Conservation (phyloP, 208 protist genomes). For the Tritrichomonas foetus region DNA sequence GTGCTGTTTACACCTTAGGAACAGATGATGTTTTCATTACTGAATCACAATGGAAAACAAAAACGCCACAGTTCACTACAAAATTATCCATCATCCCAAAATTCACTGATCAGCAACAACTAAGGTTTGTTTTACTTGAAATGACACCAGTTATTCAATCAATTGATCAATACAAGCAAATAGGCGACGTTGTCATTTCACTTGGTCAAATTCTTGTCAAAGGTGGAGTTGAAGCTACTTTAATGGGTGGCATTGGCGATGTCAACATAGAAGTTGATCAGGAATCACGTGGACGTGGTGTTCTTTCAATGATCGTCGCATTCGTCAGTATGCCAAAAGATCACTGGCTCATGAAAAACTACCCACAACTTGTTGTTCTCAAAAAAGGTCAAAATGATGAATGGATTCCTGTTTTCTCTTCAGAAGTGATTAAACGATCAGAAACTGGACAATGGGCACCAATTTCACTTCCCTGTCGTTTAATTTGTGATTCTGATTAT, state of each 20-base stretch:
- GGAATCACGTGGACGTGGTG: not conserved
- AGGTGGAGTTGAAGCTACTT: not conserved
- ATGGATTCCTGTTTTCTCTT: not conserved
- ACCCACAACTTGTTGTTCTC: not conserved
- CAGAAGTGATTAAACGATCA: not conserved
- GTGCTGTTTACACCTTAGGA: not conserved
- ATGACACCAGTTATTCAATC: constrained; percentile 18
- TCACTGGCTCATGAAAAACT: constrained; percentile 26
- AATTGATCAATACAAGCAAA: constrained; percentile 6
- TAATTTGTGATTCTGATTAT: not conserved
- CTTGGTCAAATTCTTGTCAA: not conserved
- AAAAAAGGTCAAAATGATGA: not conserved
- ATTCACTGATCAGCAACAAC: not conserved
- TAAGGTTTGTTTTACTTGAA: not conserved
- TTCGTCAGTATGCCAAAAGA: constrained; percentile 4
- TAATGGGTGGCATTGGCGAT: not conserved
- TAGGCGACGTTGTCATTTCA: not conserved
- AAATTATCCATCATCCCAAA: constrained; percentile 27
- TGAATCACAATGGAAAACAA: not conserved
- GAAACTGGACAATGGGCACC: not conserved
- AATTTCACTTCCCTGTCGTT: not conserved
- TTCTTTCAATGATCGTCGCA: constrained; percentile 35
- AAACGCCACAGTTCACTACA: not conserved
- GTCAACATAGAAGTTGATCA: not conserved
- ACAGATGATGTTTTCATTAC: constrained; percentile 13